Percentiles rank a stretch among this genome's conserved stretches.
Conservation (phyloP, 352 stramenopile genomes). For the Phytopythium chamaehyphon region DNA sequence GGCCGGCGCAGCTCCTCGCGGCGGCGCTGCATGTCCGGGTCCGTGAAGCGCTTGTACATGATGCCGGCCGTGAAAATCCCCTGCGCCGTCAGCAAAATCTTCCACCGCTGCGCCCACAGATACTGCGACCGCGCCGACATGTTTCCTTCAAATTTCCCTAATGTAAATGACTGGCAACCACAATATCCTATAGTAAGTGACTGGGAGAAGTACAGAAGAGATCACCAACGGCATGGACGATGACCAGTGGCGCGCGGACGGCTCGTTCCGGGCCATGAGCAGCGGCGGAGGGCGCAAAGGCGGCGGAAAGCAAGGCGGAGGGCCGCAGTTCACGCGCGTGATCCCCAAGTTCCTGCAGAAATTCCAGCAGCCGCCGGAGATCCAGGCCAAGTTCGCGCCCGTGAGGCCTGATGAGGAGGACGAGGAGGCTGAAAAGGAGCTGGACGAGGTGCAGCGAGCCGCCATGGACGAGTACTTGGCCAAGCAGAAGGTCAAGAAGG, state of each 20-base stretch:
- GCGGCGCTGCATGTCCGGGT: not conserved
- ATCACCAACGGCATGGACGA: slow-evolving; percentile 49
- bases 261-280: slow-evolving; percentile 59
- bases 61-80: slow-evolving; percentile 62
- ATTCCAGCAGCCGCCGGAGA: slow-evolving; percentile 54
- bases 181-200: too few species aligned
- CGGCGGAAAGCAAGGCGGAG: slow-evolving; percentile 31
- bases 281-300: slow-evolving; percentile 15
- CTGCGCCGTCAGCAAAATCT: slow-evolving; percentile 72
- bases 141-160: not conserved
- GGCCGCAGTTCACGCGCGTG: slow-evolving; percentile 74
- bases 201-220: too few species aligned
- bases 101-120: slow-evolving; percentile 65
- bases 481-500: slow-evolving; percentile 34
- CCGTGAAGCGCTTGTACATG: slow-evolving; percentile 52
- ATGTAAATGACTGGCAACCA: slow-evolving; percentile 8
- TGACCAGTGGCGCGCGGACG: slow-evolving; percentile 66
- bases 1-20: not conserved
- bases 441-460: slow-evolving; percentile 80
- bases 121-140: slow-evolving; percentile 54
- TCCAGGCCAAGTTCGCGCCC: slow-evolving; percentile 71
- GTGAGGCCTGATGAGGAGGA: slow-evolving; percentile 35
- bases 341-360: slow-evolving; percentile 84
- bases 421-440: slow-evolving; percentile 46
- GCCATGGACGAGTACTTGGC: slow-evolving; percentile 71